Evolutionary conservation across 129 eudicot species (phyloP).

Genomic region (Chrysanthemum lavandulifolium): DNA sequence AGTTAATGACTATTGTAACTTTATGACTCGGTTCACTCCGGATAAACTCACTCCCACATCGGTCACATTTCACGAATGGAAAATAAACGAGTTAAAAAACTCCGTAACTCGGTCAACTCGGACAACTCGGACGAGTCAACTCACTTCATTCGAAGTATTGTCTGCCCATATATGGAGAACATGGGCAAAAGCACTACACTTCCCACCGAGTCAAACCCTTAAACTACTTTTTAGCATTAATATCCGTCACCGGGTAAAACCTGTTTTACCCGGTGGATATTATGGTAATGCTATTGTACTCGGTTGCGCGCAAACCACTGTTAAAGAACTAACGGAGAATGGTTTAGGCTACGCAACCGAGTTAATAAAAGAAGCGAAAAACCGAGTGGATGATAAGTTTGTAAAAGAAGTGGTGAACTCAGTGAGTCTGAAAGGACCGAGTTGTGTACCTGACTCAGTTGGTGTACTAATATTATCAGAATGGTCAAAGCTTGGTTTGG

Average conservation of each 20-base stretch:
- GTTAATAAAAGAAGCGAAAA: conserved; percentile 56
- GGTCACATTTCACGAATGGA: conserved; percentile 34
- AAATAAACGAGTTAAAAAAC: conserved; percentile 42
- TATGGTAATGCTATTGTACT: conserved; percentile 76
- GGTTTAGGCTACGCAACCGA: conserved; percentile 43
- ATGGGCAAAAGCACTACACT: conserved; percentile 64
- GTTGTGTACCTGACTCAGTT: conserved; percentile 59
- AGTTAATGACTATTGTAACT: conserved; percentile 53
- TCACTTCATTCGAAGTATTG: conserved; percentile 65
- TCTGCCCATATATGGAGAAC: conserved; percentile 77
- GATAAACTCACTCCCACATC: conserved; percentile 65
- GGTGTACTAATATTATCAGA: conserved; percentile 71
- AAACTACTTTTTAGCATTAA: conserved; percentile 63
- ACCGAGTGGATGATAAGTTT: conserved; percentile 55
- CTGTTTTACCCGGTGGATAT: conserved; percentile 53
- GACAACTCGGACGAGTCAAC: conserved; percentile 10
- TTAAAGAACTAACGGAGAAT: conserved; percentile 27
- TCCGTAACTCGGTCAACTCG: conserved; percentile 28
- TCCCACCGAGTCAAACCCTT: conserved; percentile 58
- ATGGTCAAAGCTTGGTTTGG: conserved; percentile 85
- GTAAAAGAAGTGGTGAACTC: conserved; percentile 63
- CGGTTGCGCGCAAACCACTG: conserved; percentile 57
- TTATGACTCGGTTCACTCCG: conserved; percentile 35
- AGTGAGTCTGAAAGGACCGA: conserved; percentile 45
- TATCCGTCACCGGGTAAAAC: conserved; percentile 58